A percentile compares a stretch with the other conserved stretches of the same genome.
Evolutionary conservation across 2,329 filamentous ascomycete species (phyloP).

Genomic region (Diaporthe ilicicola): DNA sequence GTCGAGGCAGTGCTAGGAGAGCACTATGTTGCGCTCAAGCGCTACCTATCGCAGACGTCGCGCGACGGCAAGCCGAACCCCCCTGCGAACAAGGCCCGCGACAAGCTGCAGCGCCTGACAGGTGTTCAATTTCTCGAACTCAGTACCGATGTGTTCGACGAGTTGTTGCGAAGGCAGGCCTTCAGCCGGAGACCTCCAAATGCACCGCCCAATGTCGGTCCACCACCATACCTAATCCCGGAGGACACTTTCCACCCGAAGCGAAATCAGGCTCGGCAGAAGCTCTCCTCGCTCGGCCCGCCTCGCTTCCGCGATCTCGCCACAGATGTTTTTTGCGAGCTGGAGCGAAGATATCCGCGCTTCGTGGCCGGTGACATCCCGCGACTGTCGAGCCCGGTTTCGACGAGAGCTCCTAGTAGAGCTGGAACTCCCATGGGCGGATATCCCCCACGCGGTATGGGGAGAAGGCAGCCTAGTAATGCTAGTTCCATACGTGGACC

Average conservation of each 20-base stretch:
- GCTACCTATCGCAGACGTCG: slow-evolving; percentile 74
- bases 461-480: slow-evolving; percentile 66
- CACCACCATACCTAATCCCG: slow-evolving; percentile 82
- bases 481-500: slow-evolving; percentile 65
- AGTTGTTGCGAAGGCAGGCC: slow-evolving; percentile 86
- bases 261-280: slow-evolving; percentile 96
- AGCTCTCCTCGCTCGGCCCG: slow-evolving; percentile 87
- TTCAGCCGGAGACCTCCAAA: slow-evolving; percentile 63
- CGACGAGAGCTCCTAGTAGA: slow-evolving; percentile 68
- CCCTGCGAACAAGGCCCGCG: slow-evolving; percentile 87
- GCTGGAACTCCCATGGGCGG: slow-evolving; percentile 65
- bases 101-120: slow-evolving; percentile 91
- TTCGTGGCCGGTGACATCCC: slow-evolving; percentile 77
- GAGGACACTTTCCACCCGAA: slow-evolving; percentile 94
- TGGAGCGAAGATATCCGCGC: slow-evolving; percentile 87
- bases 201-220: slow-evolving; percentile 56
- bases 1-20: slow-evolving; percentile 73
- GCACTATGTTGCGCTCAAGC: slow-evolving; percentile 83
- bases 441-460: slow-evolving; percentile 60
- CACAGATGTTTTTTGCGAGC: slow-evolving; percentile 94
- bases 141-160: slow-evolving; percentile 97
- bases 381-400: slow-evolving; percentile 74
- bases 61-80: slow-evolving; percentile 79
- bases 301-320: slow-evolving; percentile 90
- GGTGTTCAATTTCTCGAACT: slow-evolving; percentile 95